Evolutionary conservation across 2,329 filamentous ascomycete species (phyloP).

Genomic region (Ophiostoma ips): DNA sequence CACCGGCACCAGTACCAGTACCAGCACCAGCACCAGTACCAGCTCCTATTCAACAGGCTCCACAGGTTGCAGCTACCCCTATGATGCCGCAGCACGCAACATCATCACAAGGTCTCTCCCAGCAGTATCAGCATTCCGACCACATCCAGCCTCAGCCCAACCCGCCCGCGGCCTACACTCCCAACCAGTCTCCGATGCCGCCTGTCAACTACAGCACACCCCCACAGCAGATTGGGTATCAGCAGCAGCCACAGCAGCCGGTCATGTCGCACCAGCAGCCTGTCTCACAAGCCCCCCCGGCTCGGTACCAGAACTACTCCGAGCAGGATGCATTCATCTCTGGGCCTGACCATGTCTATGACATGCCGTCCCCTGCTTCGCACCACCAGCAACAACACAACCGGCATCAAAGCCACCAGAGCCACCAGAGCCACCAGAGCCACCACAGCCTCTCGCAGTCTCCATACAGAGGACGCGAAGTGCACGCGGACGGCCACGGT

Average conservation of each 20-base stretch:
- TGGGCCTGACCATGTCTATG: slow-evolving; percentile 30
- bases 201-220: slow-evolving; percentile 4
- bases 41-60: not conserved
- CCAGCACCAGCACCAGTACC: not conserved
- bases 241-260: slow-evolving; percentile 1
- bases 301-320: slow-evolving; percentile 4
- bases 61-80: not conserved
- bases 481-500: not conserved
- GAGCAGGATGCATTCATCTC: slow-evolving; percentile 5
- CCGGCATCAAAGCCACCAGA: not conserved
- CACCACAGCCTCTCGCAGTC: slow-evolving; percentile 7
- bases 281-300: not conserved
- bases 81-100: not conserved
- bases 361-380: slow-evolving; percentile 26
- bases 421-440: not conserved
- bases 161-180: slow-evolving; percentile 26
- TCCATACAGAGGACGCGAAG: not conserved
- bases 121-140: slow-evolving; percentile 22
- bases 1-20: not conserved
- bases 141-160: slow-evolving; percentile 25
- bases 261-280: not conserved
- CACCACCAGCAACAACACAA: slow-evolving; percentile 5
- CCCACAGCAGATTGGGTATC: slow-evolving; percentile 1
- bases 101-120: slow-evolving; percentile 27
- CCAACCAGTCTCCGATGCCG: slow-evolving; percentile 26